Conservation (phyloP, 177 flowering plant species). For the Vitis hybrid region DNA sequence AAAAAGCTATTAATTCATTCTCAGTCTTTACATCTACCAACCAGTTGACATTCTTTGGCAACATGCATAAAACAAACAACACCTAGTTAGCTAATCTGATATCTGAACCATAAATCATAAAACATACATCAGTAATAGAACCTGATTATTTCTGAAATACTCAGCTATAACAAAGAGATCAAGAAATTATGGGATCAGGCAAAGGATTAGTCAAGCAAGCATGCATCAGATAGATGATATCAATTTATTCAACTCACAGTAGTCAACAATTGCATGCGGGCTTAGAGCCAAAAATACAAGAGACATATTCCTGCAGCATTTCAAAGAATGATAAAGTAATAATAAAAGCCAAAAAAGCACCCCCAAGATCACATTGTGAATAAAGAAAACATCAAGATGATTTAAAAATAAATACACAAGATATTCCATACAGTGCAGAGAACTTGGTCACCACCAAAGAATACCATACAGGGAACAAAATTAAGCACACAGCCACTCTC, state of each 20-base stretch:
- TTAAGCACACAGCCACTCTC: background rate
- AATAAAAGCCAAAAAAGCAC: conserved; percentile 13
- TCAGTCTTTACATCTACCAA: background rate
- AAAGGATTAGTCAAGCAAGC: conserved; percentile 14
- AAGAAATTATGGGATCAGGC: background rate
- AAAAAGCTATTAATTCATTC: background rate
- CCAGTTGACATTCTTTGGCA: background rate
- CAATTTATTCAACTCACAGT: conserved; percentile 4
- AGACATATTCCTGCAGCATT: conserved; percentile 4
- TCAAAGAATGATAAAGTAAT: conserved; percentile 7
- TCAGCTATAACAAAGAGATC: conserved; percentile 7
- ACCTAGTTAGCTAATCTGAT: background rate
- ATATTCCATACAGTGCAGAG: background rate
- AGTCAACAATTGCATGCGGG: conserved; percentile 18
- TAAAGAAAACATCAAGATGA: background rate
- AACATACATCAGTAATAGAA: conserved; percentile 16
- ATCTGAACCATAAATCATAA: background rate
- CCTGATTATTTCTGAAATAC: background rate
- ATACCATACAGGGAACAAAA: background rate
- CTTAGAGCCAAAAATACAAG: conserved; percentile 1
- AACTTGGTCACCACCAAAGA: too few relatives aligned
- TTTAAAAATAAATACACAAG: background rate
- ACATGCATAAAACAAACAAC: background rate
- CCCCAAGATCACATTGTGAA: background rate
- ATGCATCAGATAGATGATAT: conserved; percentile 6